Evolutionary conservation across 2,329 filamentous ascomycete species (phyloP).

Genomic region (Cladobotryum mycophilum): DNA sequence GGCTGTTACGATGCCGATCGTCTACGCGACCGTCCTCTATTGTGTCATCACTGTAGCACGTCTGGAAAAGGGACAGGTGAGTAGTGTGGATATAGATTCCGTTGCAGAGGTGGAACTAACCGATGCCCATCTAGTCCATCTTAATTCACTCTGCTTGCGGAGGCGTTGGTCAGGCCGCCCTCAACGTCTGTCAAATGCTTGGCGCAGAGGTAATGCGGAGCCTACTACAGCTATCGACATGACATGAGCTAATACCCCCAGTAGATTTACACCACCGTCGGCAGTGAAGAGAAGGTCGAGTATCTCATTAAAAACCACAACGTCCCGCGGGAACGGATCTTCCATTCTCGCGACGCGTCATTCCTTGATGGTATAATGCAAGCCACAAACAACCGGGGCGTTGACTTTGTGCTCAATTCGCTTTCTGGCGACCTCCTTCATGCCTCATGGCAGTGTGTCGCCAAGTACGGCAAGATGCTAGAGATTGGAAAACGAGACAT

Average conservation of each 20-base stretch:
- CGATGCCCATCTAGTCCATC: neutral
- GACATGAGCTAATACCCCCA: no score
- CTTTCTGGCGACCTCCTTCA: conserved; percentile 35
- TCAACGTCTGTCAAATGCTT: conserved; percentile 5
- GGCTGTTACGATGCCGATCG: conserved; percentile 24
- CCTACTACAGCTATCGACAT: no score
- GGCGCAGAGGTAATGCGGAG: conserved; percentile 12
- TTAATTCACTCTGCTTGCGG: conserved; percentile 7
- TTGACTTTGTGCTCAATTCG: conserved; percentile 35
- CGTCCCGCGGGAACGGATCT: conserved; percentile 27
- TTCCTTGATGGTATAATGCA: conserved; percentile 25
- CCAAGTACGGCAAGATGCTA: conserved; percentile 37
- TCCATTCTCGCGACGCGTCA: conserved; percentile 25
- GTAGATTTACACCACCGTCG: conserved; percentile 28
- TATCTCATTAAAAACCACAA: conserved; percentile 25
- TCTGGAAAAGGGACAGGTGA: conserved; percentile 14
- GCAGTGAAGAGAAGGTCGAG: conserved; percentile 27
- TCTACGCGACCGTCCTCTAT: conserved; percentile 24
- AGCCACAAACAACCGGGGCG: conserved; percentile 23
- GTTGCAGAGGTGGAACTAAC: no score
- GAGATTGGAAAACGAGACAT: conserved; percentile 42
- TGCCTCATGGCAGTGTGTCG: conserved; percentile 38
- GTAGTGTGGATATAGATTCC: no score
- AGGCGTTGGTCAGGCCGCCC: conserved; percentile 4
- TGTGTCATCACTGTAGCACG: conserved; percentile 14